Base-by-base conservation (phyloP, 257 asterid genomes). In the Apocynum venetum region DNA sequence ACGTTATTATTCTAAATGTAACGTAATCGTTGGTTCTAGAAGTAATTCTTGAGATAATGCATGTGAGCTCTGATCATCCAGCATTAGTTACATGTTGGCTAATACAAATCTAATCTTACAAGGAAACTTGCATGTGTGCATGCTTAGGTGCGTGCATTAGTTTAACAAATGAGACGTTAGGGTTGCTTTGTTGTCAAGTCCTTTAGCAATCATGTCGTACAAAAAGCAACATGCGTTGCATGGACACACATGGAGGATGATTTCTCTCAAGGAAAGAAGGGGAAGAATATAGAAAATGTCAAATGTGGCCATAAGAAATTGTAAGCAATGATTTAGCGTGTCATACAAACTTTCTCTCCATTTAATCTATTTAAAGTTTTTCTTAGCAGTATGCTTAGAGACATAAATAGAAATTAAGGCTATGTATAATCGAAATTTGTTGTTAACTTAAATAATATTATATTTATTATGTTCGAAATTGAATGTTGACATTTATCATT, bases 171-270 rank as follows among this genome's bases (percentile, higher is more conserved):
- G 66, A 60, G 0, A 36, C 6, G 64, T 49, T 1, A 64, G 70
- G 80, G 79, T 75, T 76, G 82, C 75, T 46, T 68, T 52, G 74
- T 71, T 13, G 35, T 41, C 44, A 81, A 83, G 85, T 81, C 86
- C 12, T 80, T 78, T 57, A 83, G 52, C 91, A 51, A 80, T 84
- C 86, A 78, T 78, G 84, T 81, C 84, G 67, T 52, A 76, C 47
- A 71, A 80, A 76, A 57, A 79, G 85, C 67, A 74, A 76, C 81
- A 35, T 84, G 84, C 72, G 71, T 55, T 77, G 15, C 8, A 75
- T 77, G 43, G 83, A 80, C 84, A 82, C 71, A 65, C 51, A 74
- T 71, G 55, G 40, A 43, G n/a, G 31, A 25, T 25, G 31, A 25
- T 52, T n/a, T 63, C 11, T 63, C 68, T 31, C 31, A 10, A 60